Evolutionary conservation across 257 asterid species (phyloP).

Genomic region (Solanum dulcamara): DNA sequence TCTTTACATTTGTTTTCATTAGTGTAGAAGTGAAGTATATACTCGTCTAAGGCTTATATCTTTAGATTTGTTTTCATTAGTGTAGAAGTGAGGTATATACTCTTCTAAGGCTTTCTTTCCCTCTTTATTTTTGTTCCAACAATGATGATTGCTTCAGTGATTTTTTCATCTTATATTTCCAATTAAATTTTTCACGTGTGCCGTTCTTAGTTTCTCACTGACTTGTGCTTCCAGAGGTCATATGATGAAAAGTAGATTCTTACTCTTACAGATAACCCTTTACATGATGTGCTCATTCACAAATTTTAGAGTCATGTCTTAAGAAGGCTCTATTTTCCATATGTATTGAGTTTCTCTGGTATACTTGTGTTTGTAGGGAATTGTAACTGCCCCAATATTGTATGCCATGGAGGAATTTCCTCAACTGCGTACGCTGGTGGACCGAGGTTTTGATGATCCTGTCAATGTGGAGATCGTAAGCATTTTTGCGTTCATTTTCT

Average conservation of each 20-base stretch:
- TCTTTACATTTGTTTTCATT: background rate
- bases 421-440: slow-evolving; percentile 46
- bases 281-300: background rate
- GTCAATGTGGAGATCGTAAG: slow-evolving; percentile 73
- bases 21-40: background rate
- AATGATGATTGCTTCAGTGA: background rate
- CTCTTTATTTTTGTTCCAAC: background rate
- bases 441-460: slow-evolving; percentile 66
- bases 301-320: background rate
- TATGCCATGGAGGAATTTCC: slow-evolving; percentile 93
- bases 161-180: background rate
- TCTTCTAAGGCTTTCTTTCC: background rate
- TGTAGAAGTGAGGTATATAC: background rate
- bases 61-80: background rate
- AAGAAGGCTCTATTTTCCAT: background rate
- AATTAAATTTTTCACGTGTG: background rate
- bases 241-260: background rate
- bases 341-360: background rate
- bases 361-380: slow-evolving; percentile 37
- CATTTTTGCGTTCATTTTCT: background rate
- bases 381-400: slow-evolving; percentile 84
- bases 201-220: background rate
- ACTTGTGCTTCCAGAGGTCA: background rate
- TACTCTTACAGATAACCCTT: background rate
- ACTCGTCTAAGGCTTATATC: background rate